A percentile compares a stretch with the other conserved stretches of the same genome.
Evolutionary conservation across 495 filamentous ascomycete genomes (phyloP).

Genomic region (Neurospora pannonica): DNA sequence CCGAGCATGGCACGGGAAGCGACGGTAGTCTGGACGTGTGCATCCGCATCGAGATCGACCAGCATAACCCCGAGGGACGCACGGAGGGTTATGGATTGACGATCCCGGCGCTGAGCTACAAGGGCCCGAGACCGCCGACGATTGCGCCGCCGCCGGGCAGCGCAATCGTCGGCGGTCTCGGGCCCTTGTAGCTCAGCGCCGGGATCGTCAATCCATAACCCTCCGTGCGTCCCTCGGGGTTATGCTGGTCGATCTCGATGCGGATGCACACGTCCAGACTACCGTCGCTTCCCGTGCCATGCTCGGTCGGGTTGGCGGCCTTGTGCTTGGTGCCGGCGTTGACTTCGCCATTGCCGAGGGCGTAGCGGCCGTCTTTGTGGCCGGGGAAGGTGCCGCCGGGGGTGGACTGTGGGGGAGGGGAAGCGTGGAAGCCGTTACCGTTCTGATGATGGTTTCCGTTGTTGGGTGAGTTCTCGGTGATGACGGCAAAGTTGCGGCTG

Average conservation of each 20-base stretch:
- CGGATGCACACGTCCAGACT: conserved; percentile 58
- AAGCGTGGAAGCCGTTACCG: conserved; percentile 6
- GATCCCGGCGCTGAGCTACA: conserved; percentile 38
- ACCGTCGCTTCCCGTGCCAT: conserved; percentile 47
- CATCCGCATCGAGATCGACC: conserved; percentile 62
- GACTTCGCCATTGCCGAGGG: conserved; percentile 55
- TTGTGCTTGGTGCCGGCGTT: conserved; percentile 55
- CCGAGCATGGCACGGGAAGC: conserved; percentile 38
- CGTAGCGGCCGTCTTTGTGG: conserved; percentile 46
- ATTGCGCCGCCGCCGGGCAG: conserved; percentile 7
- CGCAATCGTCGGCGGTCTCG: conserved; percentile 14
- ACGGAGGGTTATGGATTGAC: conserved; percentile 63
- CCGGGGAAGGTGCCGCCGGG: conserved; percentile 2
- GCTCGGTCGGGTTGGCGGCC: conserved; percentile 44
- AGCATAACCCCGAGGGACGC: conserved; percentile 49
- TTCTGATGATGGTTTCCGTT: conserved; percentile 20
- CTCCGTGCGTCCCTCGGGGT: conserved; percentile 51
- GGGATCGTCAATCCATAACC: conserved; percentile 60
- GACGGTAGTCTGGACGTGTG: conserved; percentile 59
- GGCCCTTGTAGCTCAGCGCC: conserved; percentile 27
- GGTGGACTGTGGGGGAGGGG: background rate
- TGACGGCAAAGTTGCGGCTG: conserved; percentile 73
- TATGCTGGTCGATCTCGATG: conserved; percentile 62
- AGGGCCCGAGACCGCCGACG: conserved; percentile 17
- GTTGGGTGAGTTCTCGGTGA: conserved; percentile 57